Evolutionary conservation across 2,329 filamentous ascomycete genomes (phyloP), one percentile per base, ranked within the genome.

Genomic region (Rhynchosporium graminicola): DNA sequence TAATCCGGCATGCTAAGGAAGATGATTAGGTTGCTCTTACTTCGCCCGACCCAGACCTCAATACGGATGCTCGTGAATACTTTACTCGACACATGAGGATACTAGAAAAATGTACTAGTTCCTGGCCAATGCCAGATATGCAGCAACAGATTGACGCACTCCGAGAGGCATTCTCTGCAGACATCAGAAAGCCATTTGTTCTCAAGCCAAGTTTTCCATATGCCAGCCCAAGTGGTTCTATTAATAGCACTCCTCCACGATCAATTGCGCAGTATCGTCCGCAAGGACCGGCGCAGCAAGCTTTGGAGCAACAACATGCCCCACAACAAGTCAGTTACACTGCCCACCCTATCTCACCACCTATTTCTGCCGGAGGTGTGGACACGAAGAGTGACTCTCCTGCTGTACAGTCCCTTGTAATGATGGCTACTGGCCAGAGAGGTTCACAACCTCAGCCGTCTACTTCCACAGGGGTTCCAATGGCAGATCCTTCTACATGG

Each of bases 1-100:
- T 15, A n/a, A 15, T 40, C 54, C 36, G 31, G 10, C 10, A 13
- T 65, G 12, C 57, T 68, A 60, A 62, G 43, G 20, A 52, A 54
- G 31, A 62, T 57, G 43, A 61, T 62, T 68, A 96, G 93, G 89
- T 97, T 68, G 93, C 93, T 4, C 88, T 97, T 65, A 96, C 93
- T 13, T 97, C 92, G 20, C 94, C 95, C 20, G 93, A 98, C 74
- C 90, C 92, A 1, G 90, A 95, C 45, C 84, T 97, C 62, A 93
- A 95, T 73, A 80, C 82, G 0, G 92, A 97, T 74, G 91, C 94
- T 5, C 85, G 91, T 38, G 89, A 94, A 65, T 98, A 90, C 74
- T 98, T 98, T 72, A 90, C 91, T 2, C 84, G 94, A 54, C 93
- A 97, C 71, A 97, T 98, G 94, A 87, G 93, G 60, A 88, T 98